A percentile compares a stretch with the other conserved stretches of the same genome.
phyloP scores from a whole-genome alignment of 331 rosid genomes.

The Erythrophleum ivorense region DNA sequence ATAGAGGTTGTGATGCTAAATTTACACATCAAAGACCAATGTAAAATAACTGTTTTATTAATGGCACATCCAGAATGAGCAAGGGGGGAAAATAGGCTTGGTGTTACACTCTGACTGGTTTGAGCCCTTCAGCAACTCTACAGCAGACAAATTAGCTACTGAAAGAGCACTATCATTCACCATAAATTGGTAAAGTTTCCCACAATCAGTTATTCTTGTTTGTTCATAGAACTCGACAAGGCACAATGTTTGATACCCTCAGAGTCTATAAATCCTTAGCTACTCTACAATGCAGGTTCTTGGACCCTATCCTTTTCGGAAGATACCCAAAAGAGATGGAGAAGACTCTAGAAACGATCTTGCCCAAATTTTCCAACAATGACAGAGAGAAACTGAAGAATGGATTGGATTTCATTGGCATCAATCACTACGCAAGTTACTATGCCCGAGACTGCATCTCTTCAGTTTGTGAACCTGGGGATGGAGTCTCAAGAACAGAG shows the following conservation, averaged over 20 bases:
- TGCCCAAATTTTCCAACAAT: conserved; percentile 51
- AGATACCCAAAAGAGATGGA: conserved; percentile 71
- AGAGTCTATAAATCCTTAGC: background rate
- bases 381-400: conserved; percentile 47
- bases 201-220: background rate
- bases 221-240: background rate
- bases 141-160: conserved; percentile 61
- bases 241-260: background rate
- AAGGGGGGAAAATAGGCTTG: conserved; percentile 74
- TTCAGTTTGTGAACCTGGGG: conserved; percentile 59
- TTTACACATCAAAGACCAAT: background rate
- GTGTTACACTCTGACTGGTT: conserved; percentile 57
- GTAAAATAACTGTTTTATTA: background rate
- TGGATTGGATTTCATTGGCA: conserved; percentile 76
- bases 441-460: conserved; percentile 67
- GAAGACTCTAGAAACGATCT: conserved; percentile 53
- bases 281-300: conserved; percentile 55
- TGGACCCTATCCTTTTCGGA: conserved; percentile 70
- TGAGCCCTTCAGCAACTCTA: conserved; percentile 70
- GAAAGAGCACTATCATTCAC: conserved; percentile 72
- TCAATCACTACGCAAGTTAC: conserved; percentile 72
- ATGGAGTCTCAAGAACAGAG: conserved; percentile 61
- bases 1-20: background rate
- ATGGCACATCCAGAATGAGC: conserved; percentile 55
- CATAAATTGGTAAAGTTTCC: conserved; percentile 57